Evolutionary conservation across 2,329 filamentous ascomycete genomes (phyloP).

Genomic region (Fonsecaea nubica): DNA sequence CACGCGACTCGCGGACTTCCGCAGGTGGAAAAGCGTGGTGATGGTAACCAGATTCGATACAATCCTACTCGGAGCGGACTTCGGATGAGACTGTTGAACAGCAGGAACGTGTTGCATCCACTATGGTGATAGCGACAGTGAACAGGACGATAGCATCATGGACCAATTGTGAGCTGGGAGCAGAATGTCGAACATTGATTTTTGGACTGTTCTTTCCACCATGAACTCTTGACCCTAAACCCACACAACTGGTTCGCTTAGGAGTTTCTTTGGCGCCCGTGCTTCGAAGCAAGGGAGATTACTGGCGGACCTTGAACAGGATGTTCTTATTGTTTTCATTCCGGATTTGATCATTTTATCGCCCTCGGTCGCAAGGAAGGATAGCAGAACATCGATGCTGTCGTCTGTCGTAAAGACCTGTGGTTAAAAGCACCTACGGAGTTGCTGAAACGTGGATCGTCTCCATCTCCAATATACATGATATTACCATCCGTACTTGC

Average conservation of each 20-base stretch:
- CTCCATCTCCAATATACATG: background rate
- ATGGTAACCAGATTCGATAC: background rate
- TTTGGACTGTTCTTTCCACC: background rate
- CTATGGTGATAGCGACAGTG: background rate
- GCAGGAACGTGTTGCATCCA: background rate
- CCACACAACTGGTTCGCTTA: too few species aligned
- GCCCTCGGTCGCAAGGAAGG: too few species aligned
- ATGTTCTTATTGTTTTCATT: background rate
- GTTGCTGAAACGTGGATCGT: background rate
- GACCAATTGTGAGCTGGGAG: background rate
- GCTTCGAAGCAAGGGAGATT: background rate
- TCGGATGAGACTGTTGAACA: background rate
- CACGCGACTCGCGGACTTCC: background rate
- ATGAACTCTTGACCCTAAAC: background rate
- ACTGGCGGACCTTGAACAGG: background rate
- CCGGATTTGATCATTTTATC: background rate
- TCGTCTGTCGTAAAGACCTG: background rate
- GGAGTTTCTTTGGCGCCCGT: too few species aligned
- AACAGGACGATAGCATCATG: background rate
- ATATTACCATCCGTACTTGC: conserved; percentile 78
- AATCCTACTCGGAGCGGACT: background rate
- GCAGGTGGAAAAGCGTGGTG: background rate
- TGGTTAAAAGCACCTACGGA: background rate
- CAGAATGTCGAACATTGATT: background rate
- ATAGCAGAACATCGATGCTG: background rate